Evolutionary conservation across 2,329 filamentous ascomycete species (phyloP), one percentile per base, ranked within the genome.

Genomic region (Clarireedia paspali): DNA sequence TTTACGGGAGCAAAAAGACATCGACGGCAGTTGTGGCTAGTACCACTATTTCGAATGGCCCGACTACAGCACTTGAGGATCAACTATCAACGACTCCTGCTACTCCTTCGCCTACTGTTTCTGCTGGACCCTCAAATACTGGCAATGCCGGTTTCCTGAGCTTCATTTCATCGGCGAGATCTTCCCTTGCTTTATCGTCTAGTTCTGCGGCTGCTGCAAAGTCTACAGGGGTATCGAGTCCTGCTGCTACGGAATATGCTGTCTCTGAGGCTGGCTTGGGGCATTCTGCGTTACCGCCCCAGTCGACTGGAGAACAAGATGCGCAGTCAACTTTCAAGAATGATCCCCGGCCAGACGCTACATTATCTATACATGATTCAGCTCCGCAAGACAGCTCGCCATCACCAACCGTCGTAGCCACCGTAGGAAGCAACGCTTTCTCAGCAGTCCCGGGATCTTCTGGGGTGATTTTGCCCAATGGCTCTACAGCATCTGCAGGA

Each of bases 381-480:
- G 38, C 23, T 20, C 5, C 30, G 38, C n/a, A 42, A 47, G 47
- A 40, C 44, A 40, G 47, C 9, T 52, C 57, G 6, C 42, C 47
- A 36, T 54, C 56, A 36, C 36, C 52, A 6, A 54, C 42, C 12
- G 39, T 56, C 9, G 48, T 61, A 24, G 57, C 57, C 12, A 44
- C 53, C 5, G 45, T 61, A 17, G 57, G 55, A 6, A 44, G 50
- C 10, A 52, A 59, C 7, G 55, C 59, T 3, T 57, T 59, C 20
- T 54, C 44, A 9, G 57, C 56, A n/a, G n/a, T 57, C n/a, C 20
- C 59, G 6, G 59, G 53, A 17, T 60, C 59, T 17, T 55, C 54
- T 2, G 53, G 53, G 9, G 24, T 60, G 6, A 53, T 62, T 9
- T 53, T 61, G 10, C 53, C 53, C 20, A 56, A 56, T 47, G 59